Base-by-base conservation (phyloP, 2,329 filamentous ascomycete species). In the Neofusicoccum parvum region DNA sequence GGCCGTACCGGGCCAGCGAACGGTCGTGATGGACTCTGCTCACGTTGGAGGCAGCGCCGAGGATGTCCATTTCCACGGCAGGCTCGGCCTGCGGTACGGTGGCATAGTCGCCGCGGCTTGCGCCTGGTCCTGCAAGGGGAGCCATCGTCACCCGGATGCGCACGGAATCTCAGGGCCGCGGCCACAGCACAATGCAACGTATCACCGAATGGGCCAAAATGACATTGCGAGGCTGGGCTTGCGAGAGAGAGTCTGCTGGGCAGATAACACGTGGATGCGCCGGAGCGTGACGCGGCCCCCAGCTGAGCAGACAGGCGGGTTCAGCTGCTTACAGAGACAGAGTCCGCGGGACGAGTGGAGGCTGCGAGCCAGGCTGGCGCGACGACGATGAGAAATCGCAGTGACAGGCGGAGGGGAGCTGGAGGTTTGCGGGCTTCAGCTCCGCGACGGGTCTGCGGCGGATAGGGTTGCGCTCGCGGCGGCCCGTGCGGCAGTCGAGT, bases 21-120 rank as follows among this genome's bases (percentile, higher is more conserved):
- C 64, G 45, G 2, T 54, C 49, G 17, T 49, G 36, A 32, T 48
- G 45, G 53, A 48, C 27, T 48, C 49, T 48, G 46, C 46, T 12
- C 23, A 41, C 62, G 11, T 17, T 32, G 0, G 39, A 37, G 12
- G 5, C 36, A 23, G n/a, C 27, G n/a, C 36, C 60, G 27, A 65
- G 45, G 20, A 37, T 27, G 7, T 62, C 37, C 37, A 65, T 46
- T 23, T 65, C 64, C 3, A 65, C 54, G 37, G 34, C 49, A n/a
- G 45, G 32, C 36, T 65, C 63, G 53, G 37, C 45, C 32, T 65
- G 64, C 14, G 64, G 56, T 3, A 65, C 54, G 2, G 64, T 46
- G 56, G 37, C 41, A 20, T 65, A 65, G 14, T 46, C 54, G 10
- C 64, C 64, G 11, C 64, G 64, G 37, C n/a, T 51, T 3, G 64